Evolutionary conservation across 176 grass and related monocot species (phyloP), one percentile per base, ranked within the genome.

Genomic region (Poa annua): DNA sequence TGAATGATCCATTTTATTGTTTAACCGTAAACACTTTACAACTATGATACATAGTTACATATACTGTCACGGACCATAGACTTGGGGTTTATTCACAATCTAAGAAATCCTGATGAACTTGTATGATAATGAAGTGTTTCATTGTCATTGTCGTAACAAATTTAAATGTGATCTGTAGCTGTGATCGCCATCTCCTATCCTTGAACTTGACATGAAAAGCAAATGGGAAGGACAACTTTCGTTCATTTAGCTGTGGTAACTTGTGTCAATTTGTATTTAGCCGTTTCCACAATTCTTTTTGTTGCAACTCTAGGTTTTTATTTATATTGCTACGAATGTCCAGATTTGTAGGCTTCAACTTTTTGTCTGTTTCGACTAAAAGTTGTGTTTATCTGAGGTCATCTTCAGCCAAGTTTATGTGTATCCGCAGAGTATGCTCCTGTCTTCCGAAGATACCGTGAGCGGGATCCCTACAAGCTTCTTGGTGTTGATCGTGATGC

Each of bases 401-500:
- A 34, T 77, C 36, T 45, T 66, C 16, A 85, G 19, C 77, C 17
- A 22, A 81, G 17, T 77, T 69, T 84, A 22, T 87, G 19, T 38
- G 33, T 86, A 55, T 71, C 13, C 49, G 19, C 86, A 99, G 97
- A 87, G 59, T 89, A 89, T 75, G 51, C 90, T 71, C 75, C 89
- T 13, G 89, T 90, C 65, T 94, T 99, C 75, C 89, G 91, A 75
- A 90, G 97, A 64, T 87, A 86, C 81, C 80, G 71, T 55, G 56
- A 94, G 9, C 62, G 91, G 64, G 91, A 96, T 83, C 93, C 93
- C 65, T 98, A 99, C 79, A 90, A 92, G 75, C 91, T 92, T 85
- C 88, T 99, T 81, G 91, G 97, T 35, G 57, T 99, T 64, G 86
- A 86, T 42, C 80, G 56, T 56, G 91, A 92, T 64, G 93, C 91